Evolutionary conservation across 129 eudicot species (phyloP).

Genomic region (Apium graveolens): DNA sequence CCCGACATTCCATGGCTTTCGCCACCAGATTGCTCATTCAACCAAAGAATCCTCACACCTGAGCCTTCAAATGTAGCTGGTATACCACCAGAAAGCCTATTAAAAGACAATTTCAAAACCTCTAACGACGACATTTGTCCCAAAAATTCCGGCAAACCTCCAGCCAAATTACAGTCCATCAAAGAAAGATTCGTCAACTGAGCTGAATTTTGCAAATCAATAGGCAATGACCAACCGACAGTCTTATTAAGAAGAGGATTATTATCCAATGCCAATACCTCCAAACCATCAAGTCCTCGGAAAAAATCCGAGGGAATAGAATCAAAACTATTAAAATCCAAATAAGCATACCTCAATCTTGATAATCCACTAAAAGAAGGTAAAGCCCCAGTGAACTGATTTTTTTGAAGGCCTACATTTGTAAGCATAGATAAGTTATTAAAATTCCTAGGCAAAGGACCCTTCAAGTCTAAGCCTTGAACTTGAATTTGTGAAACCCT

Average conservation of each 20-base stretch:
- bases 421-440: conserved; percentile 57
- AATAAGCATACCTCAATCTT: conserved; percentile 50
- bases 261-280: conserved; percentile 64
- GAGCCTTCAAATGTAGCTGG: conserved; percentile 57
- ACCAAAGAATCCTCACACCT: conserved; percentile 48
- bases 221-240: conserved; percentile 71
- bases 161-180: conserved; percentile 50
- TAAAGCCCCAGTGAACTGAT: conserved; percentile 58
- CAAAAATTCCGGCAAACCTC: conserved; percentile 63
- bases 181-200: conserved; percentile 54
- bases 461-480: conserved; percentile 56
- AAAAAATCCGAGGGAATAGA: conserved; percentile 78
- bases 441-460: conserved; percentile 58
- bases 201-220: conserved; percentile 46
- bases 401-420: conserved; percentile 79
- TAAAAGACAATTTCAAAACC: conserved; percentile 41
- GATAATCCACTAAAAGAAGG: conserved; percentile 77
- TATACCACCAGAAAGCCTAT: conserved; percentile 60
- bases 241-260: conserved; percentile 75
- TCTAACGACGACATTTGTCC: conserved; percentile 48
- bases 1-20: conserved; percentile 51
- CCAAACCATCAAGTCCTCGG: conserved; percentile 59
- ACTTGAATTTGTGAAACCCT: conserved; percentile 94
- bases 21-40: conserved; percentile 46
- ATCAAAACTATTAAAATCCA: conserved; percentile 71